Evolutionary conservation across 352 stramenopile genomes (phyloP).

Genomic region (Peronospora destructor): DNA sequence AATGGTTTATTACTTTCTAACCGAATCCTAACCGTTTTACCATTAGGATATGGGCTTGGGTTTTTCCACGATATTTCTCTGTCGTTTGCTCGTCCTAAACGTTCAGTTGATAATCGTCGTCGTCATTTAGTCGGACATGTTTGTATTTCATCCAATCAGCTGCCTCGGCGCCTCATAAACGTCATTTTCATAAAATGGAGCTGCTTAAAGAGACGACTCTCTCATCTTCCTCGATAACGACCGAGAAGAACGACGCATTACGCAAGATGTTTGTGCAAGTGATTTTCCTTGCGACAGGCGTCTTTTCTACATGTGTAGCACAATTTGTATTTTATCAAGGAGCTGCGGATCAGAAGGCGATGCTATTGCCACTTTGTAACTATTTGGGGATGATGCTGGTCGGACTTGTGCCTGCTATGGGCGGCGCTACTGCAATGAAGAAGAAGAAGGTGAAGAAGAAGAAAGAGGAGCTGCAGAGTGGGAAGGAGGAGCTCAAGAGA

Average conservation of each 20-base stretch:
- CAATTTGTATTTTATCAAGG: conserved; percentile 84
- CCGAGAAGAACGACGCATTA: conserved; percentile 1
- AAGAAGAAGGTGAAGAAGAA: conserved; percentile 6
- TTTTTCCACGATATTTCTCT: too few species aligned
- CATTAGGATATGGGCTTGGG: too few species aligned
- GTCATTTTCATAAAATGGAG: too few species aligned
- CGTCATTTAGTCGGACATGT: too few species aligned
- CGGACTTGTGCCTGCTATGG: conserved; percentile 42
- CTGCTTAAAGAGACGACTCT: too few species aligned
- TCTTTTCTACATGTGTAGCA: conserved; percentile 79
- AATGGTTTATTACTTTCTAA: too few species aligned
- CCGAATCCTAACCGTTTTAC: too few species aligned
- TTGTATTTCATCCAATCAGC: too few species aligned
- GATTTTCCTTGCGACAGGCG: conserved; percentile 75
- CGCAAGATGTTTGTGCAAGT: conserved; percentile 39
- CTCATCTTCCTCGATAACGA: conserved; percentile 15
- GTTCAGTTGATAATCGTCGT: too few species aligned
- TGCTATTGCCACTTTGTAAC: conserved; percentile 83
- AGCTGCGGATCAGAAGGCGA: conserved; percentile 70
- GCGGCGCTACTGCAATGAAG: not conserved
- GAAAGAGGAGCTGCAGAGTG: not conserved
- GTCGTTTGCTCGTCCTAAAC: too few species aligned
- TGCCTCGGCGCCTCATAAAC: too few species aligned
- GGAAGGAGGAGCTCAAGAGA: conserved; percentile 1
- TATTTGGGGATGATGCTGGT: conserved; percentile 85